Evolutionary conservation across 192 early-diverging fungal genomes (phyloP), one percentile per base, ranked within the genome.

Genomic region (Dimargaris cristalligena): DNA sequence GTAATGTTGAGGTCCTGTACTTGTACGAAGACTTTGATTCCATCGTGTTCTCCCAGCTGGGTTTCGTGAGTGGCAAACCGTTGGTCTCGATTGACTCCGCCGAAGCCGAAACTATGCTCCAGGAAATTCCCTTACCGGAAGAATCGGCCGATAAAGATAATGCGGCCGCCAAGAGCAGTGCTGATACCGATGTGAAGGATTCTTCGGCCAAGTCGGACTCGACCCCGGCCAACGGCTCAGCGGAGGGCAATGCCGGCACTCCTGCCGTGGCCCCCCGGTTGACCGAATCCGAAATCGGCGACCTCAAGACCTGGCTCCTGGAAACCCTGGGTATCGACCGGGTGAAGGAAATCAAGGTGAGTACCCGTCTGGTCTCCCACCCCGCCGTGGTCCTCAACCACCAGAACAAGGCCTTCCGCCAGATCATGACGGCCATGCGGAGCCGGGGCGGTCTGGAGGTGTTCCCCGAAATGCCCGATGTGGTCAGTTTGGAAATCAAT

Each of bases 351-450:
- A 83, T 89, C 22, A 78, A 80, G 61, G 77, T 85, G 11, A 78
- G 82, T n/a, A 78, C 78, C 33, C 85, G 85, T 52, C 72, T 76
- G 56, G 80, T 78, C 63, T 84, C 77, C 44, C 78, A 81, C 51
- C 86, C 86, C 16, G 85, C 85, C 1, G 78, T 89, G 41, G 82
- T 87, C 20, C 73, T 78, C 29, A 83, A 85, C 65, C 84, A 83
- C 64, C 84, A 87, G 34, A 80, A 77, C 34, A 80, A 83, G 13
- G 81, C 84, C 16, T 76, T 84, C 61, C 80, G 83, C 59, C 73
- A 76, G 45, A 78, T 81, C 74, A 74, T 81, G 70, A 71, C 71
- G 62, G 79, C 80, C 75, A 77, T 79, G 77, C 72, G 70, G 54
- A 72, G 76, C 2, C 78, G 77, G 4, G 76, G 75, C 35, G 73